These are phyloP conservation scores for Boletus subparvulus DNA, from an alignment of 768 basidiomycete species.

Conservation along the genomic window DNA sequence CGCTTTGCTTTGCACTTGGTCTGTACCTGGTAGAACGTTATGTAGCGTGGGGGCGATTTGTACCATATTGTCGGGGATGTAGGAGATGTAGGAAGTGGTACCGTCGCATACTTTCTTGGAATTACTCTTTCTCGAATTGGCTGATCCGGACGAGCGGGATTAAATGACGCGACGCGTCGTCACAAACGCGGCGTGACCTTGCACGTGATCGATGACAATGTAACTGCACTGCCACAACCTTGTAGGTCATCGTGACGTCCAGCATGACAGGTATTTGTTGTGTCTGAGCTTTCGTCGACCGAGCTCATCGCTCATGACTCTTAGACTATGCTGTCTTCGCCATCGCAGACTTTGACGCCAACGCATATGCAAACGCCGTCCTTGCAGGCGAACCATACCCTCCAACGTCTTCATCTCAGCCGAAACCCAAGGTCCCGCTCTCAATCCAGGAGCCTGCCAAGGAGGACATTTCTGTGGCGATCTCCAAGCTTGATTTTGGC, in stretches of 20 bases:
- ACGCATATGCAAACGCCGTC: constrained; percentile 89
- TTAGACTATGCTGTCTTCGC: constrained; percentile 78
- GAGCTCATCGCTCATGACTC: neutral
- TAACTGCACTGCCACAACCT: constrained; percentile 21
- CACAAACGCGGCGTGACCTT: constrained; percentile 31
- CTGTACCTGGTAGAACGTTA: constrained; percentile 19
- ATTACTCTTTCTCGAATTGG: neutral
- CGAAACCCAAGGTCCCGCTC: constrained; percentile 22
- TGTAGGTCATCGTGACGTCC: neutral
- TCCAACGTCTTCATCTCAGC: constrained; percentile 34
- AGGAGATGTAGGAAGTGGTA: constrained; percentile 5
- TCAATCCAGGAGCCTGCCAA: constrained; percentile 55
- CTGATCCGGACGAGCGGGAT: neutral
- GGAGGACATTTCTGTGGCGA: constrained; percentile 87
- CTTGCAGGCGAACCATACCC: constrained; percentile 81
- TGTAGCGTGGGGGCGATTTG: constrained; percentile 20
- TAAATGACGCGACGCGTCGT: constrained; percentile 25
- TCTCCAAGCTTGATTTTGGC: constrained; percentile 81
- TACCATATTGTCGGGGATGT: constrained; percentile 21
- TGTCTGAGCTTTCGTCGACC: neutral
- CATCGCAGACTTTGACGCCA: constrained; percentile 73
- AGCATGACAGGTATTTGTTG: constrained; percentile 22
- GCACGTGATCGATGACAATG: constrained; percentile 23
- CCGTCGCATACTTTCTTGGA: constrained; percentile 23
- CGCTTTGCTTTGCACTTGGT: constrained; percentile 21